phyloP scores from a whole-genome alignment of 2,329 filamentous ascomycete genomes.

The Pyrenophora seminiperda region DNA sequence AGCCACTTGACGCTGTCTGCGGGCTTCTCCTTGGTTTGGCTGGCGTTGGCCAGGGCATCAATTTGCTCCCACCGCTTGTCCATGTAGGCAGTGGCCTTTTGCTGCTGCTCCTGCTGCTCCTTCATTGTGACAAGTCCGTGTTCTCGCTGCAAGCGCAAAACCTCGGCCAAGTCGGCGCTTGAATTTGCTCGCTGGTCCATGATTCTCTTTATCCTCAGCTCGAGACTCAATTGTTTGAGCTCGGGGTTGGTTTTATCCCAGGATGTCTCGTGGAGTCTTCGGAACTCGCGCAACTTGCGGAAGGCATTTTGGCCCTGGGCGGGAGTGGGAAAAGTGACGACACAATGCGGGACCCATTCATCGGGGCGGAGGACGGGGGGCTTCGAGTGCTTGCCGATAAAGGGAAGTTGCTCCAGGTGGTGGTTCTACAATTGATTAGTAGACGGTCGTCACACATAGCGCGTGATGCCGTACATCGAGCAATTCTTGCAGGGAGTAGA shows the following conservation, averaged over 20 bases:
- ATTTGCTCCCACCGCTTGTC: constrained; percentile 36
- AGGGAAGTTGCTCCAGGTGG: constrained; percentile 63
- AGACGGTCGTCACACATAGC: not conserved
- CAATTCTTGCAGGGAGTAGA: constrained; percentile 64
- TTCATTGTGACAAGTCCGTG: constrained; percentile 31
- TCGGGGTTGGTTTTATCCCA: constrained; percentile 53
- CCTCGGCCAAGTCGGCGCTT: constrained; percentile 64
- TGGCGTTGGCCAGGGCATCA: constrained; percentile 25
- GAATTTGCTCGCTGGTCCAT: constrained; percentile 70
- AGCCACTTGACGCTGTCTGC: constrained; percentile 34
- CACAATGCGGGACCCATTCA: constrained; percentile 66
- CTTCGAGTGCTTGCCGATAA: constrained; percentile 67
- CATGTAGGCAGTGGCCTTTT: constrained; percentile 20
- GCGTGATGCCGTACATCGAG: constrained; percentile 56
- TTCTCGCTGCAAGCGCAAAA: constrained; percentile 57
- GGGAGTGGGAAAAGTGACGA: constrained; percentile 59
- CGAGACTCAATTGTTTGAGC: constrained; percentile 52
- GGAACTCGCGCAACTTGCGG: constrained; percentile 34
- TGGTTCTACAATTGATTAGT: constrained; percentile 49
- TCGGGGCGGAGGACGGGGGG: constrained; percentile 64
- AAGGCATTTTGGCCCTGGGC: constrained; percentile 60
- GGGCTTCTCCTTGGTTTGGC: constrained; percentile 16
- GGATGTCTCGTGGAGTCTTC: constrained; percentile 63
- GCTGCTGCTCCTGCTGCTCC: constrained; percentile 23
- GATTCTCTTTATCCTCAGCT: constrained; percentile 58